Percentiles rank a stretch among this genome's conserved stretches.
These are phyloP conservation scores for Marasmius tenuissimus DNA, from an alignment of 1,284 basidiomycete species.

Conservation along the genomic window DNA sequence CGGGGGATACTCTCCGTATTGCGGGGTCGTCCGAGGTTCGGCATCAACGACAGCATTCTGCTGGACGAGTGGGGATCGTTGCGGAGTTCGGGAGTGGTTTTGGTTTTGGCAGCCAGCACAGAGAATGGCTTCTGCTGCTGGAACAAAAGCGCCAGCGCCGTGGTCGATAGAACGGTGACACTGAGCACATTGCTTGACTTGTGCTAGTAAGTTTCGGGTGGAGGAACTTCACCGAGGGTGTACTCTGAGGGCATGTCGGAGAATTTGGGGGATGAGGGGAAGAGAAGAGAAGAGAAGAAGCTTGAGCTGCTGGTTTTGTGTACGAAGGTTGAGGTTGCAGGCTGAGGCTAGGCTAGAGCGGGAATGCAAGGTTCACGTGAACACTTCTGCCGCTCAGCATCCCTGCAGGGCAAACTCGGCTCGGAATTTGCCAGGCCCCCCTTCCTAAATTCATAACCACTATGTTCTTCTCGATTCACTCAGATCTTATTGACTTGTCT, in stretches of 20 bases:
- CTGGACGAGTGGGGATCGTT: conserved; percentile 17
- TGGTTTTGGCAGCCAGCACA: conserved; percentile 40
- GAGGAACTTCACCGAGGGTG: conserved; percentile 24
- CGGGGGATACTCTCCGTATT: conserved; percentile 23
- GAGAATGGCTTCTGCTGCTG: conserved; percentile 33
- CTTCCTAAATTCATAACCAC: too few relatives aligned
- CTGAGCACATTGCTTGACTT: conserved; percentile 41
- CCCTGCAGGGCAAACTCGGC: too few relatives aligned
- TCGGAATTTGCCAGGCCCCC: too few relatives aligned
- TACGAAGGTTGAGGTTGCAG: not conserved
- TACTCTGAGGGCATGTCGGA: conserved; percentile 40
- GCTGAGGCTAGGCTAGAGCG: not conserved
- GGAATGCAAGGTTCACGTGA: not conserved
- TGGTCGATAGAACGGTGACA: conserved; percentile 41
- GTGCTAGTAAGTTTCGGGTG: conserved; percentile 25
- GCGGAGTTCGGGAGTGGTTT: conserved; percentile 16
- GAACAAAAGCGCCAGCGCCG: conserved; percentile 22
- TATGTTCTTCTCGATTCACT: too few relatives aligned
- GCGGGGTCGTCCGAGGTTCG: conserved; percentile 20
- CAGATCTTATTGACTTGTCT: too few relatives aligned
- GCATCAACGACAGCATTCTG: conserved; percentile 26
- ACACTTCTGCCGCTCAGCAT: not conserved
- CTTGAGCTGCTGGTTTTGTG: not conserved
- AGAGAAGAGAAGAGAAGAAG: conserved; percentile 13
- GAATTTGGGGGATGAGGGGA: conserved; percentile 8